A percentile compares a stretch with the other conserved stretches of the same genome.
phyloP scores from a whole-genome alignment of 306 rosid species.

The Trifolium fragiferum region DNA sequence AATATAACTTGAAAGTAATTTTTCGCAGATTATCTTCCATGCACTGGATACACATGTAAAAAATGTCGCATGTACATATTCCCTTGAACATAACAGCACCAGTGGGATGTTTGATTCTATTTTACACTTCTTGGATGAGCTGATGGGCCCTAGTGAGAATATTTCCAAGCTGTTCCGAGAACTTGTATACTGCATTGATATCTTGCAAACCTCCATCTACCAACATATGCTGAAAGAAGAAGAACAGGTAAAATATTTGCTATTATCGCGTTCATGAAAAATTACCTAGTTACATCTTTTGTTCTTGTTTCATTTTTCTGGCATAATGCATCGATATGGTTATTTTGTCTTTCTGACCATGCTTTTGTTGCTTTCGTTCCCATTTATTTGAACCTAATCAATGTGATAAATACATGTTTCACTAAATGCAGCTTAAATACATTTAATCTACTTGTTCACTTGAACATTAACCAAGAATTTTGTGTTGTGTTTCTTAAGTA shows the following conservation, averaged over 20 bases:
- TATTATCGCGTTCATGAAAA: slow-evolving; percentile 16
- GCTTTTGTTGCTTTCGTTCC: slow-evolving; percentile 14
- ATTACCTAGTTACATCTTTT: slow-evolving; percentile 20
- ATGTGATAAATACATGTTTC: slow-evolving; percentile 34
- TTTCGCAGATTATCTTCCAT: slow-evolving; percentile 74
- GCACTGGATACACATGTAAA: slow-evolving; percentile 71
- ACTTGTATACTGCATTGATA: slow-evolving; percentile 70
- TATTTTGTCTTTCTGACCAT: slow-evolving; percentile 32
- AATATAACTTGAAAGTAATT: neutral
- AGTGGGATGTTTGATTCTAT: slow-evolving; percentile 65
- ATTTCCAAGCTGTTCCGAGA: slow-evolving; percentile 67
- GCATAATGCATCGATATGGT: slow-evolving; percentile 13
- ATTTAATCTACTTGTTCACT: slow-evolving; percentile 31
- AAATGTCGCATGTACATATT: slow-evolving; percentile 73
- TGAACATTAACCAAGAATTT: slow-evolving; percentile 4
- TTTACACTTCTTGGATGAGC: slow-evolving; percentile 59
- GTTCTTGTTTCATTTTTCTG: slow-evolving; percentile 23
- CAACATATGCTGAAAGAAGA: slow-evolving; percentile 94
- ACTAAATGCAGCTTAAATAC: slow-evolving; percentile 5
- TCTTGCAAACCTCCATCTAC: slow-evolving; percentile 60
- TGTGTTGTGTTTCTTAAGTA: slow-evolving; percentile 8
- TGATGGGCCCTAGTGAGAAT: slow-evolving; percentile 49
- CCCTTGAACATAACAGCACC: slow-evolving; percentile 72
- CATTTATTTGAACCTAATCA: slow-evolving; percentile 5
- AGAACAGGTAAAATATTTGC: slow-evolving; percentile 66